Base-by-base conservation (phyloP, 2,329 filamentous ascomycete species). In the Paecilomyces sp. region DNA sequence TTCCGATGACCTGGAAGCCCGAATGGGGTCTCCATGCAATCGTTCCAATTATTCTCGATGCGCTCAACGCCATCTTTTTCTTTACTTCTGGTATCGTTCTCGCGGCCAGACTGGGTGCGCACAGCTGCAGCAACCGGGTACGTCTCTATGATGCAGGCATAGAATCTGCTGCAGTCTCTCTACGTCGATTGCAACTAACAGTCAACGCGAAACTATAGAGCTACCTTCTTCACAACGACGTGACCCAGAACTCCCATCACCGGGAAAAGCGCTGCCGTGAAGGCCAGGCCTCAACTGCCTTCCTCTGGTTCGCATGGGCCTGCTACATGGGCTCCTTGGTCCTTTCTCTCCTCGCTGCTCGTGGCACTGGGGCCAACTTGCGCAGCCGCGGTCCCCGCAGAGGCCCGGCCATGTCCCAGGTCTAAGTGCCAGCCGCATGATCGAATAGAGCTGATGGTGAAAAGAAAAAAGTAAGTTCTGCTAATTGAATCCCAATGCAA, bases 291-390 rank as follows among this genome's bases (percentile, higher is more conserved):
- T 68, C 77, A 2, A 73, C 70, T 24, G 80, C 80, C 0, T 83
- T 83, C 72, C 70, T 82, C 55, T 83, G 79, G 79, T 81, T 83
- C 63, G 72, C 70, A 8, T 82, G 76, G 71, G 76, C 72, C 47
- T 66, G 75, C 4, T 83, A 76, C 61, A 69, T 76, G 52, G 72
- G 67, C 4, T 78, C 76, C 6, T 63, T 77, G 55, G 60, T 78
- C 57, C 64, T 79, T 57, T 79, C 77, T 1, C 58, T 74, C 60
- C 62, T 80, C 53, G 64, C 68, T 60, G 65, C 71, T 22, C 73
- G 75, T 52, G 22, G 31, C 4, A n/a, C 18, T 54, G 25, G 33
- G 56, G 22, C 51, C 24, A 53, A 15, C 51, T 22, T 53, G 51
- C 51, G 51, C 25, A 25, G 24, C 18, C 22, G 24, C 24, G 15